These are phyloP conservation scores for Moesziomyces sp. DNA, from an alignment of 1,284 basidiomycete species.

Conservation along the genomic window DNA sequence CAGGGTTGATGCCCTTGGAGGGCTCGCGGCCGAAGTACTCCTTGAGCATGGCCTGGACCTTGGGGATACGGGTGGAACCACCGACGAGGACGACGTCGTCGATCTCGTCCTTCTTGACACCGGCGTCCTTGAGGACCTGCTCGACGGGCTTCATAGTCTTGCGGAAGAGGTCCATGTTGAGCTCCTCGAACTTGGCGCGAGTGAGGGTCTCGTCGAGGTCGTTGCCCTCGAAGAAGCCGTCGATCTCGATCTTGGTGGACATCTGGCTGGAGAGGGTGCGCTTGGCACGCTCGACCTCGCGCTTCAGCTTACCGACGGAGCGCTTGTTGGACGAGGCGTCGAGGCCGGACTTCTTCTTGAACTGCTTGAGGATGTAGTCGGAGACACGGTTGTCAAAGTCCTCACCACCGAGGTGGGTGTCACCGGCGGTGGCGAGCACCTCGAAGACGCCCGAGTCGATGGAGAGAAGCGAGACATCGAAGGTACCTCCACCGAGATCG, in stretches of 20 bases:
- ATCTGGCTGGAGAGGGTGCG: constrained; percentile 87
- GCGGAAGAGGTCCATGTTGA: constrained; percentile 98
- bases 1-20: constrained; percentile 92
- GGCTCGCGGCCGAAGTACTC: constrained; percentile 95
- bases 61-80: constrained; percentile 98
- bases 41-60: constrained; percentile 90
- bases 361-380: constrained; percentile 68
- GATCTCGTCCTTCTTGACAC: constrained; percentile 95
- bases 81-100: constrained; percentile 97
- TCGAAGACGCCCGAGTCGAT: constrained; percentile 97
- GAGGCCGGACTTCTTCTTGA: constrained; percentile 67
- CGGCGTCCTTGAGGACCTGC: constrained; percentile 96
- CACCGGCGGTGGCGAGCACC: constrained; percentile 96
- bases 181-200: constrained; percentile 95
- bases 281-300: constrained; percentile 99
- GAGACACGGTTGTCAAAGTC: constrained; percentile 89
- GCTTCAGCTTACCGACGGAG: constrained; percentile 95
- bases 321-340: constrained; percentile 88
- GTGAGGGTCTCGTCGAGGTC: constrained; percentile 97
- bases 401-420: constrained; percentile 98
- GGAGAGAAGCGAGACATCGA: constrained; percentile 96
- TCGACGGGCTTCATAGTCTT: constrained; percentile 99
- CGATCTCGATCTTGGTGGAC: constrained; percentile 79
- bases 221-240: constrained; percentile 90
- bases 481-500: constrained; percentile 97